phyloP scores from a whole-genome alignment of 495 filamentous ascomycete genomes.

The Penicilliopsis zonata region DNA sequence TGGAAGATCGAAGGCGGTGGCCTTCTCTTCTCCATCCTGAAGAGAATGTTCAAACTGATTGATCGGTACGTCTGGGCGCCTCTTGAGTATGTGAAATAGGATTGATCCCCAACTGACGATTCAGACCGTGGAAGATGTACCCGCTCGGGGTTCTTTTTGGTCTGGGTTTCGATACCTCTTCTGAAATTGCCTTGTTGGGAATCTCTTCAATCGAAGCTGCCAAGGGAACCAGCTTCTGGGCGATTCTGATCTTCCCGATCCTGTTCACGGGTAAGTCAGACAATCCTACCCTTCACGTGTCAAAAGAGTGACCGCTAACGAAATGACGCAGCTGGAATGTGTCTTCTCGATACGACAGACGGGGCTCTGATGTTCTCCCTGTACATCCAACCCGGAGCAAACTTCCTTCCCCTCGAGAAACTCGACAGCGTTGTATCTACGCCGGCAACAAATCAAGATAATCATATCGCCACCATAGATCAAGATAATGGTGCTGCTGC shows the following conservation, averaged over 20 bases:
- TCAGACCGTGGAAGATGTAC: conserved; percentile 90
- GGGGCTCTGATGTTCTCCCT: conserved; percentile 92
- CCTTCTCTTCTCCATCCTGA: conserved; percentile 57
- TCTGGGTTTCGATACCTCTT: conserved; percentile 90
- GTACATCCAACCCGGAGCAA: conserved; percentile 54
- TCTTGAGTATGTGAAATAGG: not conserved
- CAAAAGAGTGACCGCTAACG: not conserved
- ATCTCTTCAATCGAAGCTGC: conserved; percentile 79
- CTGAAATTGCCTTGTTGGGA: conserved; percentile 83
- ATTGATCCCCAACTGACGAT: conserved; percentile 1
- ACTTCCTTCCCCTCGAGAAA: conserved; percentile 31
- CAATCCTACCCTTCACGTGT: not conserved
- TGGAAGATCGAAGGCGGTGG: conserved; percentile 69
- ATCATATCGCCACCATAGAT: conserved; percentile 8
- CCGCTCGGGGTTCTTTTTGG: conserved; percentile 85
- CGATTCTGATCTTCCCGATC: conserved; percentile 85
- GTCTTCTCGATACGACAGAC: conserved; percentile 78
- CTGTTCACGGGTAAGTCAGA: conserved; percentile 65
- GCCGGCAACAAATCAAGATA: conserved; percentile 7
- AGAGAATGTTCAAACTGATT: conserved; percentile 69
- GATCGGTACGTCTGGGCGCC: conserved; percentile 38
- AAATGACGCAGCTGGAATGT: conserved; percentile 60
- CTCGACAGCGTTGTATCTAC: conserved; percentile 6
- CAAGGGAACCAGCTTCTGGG: conserved; percentile 80
- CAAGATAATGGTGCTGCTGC: too few relatives aligned